Evolutionary conservation across 768 basidiomycete genomes (phyloP).

Genomic region (Harrya chromipes): DNA sequence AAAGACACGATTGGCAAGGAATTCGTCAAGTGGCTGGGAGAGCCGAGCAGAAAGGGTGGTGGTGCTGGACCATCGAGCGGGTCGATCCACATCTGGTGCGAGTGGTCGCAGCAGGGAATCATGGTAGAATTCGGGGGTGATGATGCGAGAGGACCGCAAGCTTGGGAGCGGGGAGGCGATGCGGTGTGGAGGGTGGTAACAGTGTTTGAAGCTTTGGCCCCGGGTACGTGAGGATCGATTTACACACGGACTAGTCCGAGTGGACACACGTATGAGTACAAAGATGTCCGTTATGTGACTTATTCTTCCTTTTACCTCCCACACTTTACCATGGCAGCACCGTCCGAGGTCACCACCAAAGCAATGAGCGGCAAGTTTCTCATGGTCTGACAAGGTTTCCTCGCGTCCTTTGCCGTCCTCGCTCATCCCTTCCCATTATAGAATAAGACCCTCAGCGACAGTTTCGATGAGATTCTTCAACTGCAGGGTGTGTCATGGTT

Average conservation of each 20-base stretch:
- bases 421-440: constrained; percentile 24
- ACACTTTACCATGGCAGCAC: constrained; percentile 56
- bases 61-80: constrained; percentile 81
- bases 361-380: constrained; percentile 59
- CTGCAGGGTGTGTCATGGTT: constrained; percentile 76
- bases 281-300: neutral
- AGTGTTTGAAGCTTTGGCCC: constrained; percentile 40
- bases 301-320: neutral
- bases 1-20: constrained; percentile 67
- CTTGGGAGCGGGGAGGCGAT: constrained; percentile 85
- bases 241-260: too few species aligned
- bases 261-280: too few species aligned
- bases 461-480: constrained; percentile 57
- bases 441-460: constrained; percentile 69
- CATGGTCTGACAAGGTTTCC: constrained; percentile 50
- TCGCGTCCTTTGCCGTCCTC: neutral
- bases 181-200: constrained; percentile 76
- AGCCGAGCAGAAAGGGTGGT: constrained; percentile 89
- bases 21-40: constrained; percentile 72
- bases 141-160: constrained; percentile 73
- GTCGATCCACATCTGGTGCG: constrained; percentile 90
- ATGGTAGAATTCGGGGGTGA: constrained; percentile 87
- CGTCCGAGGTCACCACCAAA: constrained; percentile 54
- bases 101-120: constrained; percentile 79
- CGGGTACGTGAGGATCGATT: neutral